A percentile compares a stretch with the other conserved stretches of the same genome.
Evolutionary conservation across 2,329 filamentous ascomycete species (phyloP).

Genomic region (Pyrenophora teres): DNA sequence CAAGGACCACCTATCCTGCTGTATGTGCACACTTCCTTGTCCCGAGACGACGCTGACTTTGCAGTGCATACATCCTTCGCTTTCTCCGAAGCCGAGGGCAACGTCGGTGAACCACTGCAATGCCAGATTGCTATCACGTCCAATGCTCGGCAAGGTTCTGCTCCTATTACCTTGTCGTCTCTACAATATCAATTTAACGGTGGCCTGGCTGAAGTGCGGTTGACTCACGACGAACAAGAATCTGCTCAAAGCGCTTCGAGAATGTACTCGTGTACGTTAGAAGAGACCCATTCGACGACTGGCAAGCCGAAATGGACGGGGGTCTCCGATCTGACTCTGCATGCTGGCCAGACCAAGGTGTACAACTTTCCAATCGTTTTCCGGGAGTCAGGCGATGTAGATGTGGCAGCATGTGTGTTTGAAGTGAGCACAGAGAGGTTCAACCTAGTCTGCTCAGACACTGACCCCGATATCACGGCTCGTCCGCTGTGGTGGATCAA

Average conservation of each 20-base stretch:
- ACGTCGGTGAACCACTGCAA: slow-evolving; percentile 63
- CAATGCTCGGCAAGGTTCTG: slow-evolving; percentile 51
- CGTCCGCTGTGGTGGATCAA: slow-evolving; percentile 43
- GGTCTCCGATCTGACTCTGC: slow-evolving; percentile 66
- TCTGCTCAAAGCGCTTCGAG: slow-evolving; percentile 16
- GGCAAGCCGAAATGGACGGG: slow-evolving; percentile 57
- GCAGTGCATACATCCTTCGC: slow-evolving; percentile 57
- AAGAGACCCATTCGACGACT: slow-evolving; percentile 31
- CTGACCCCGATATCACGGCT: slow-evolving; percentile 39
- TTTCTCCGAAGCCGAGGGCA: slow-evolving; percentile 60
- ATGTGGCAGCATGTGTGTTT: slow-evolving; percentile 67
- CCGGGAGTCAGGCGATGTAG: slow-evolving; percentile 79
- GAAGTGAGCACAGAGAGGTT: slow-evolving; percentile 69
- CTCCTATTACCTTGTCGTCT: slow-evolving; percentile 55
- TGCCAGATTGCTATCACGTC: slow-evolving; percentile 61
- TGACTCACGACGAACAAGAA: slow-evolving; percentile 31
- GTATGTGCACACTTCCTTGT: slow-evolving; percentile 49
- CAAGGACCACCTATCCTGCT: slow-evolving; percentile 55
- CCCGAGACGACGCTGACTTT: slow-evolving; percentile 33
- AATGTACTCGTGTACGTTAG: slow-evolving; percentile 29
- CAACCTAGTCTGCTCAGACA: slow-evolving; percentile 68
- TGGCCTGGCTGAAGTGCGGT: slow-evolving; percentile 40
- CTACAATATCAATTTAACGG: slow-evolving; percentile 60
- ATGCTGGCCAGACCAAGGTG: slow-evolving; percentile 69
- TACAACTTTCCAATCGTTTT: slow-evolving; percentile 74